Conservation (phyloP, 352 stramenopile genomes). For the Phytophthora europaea region DNA sequence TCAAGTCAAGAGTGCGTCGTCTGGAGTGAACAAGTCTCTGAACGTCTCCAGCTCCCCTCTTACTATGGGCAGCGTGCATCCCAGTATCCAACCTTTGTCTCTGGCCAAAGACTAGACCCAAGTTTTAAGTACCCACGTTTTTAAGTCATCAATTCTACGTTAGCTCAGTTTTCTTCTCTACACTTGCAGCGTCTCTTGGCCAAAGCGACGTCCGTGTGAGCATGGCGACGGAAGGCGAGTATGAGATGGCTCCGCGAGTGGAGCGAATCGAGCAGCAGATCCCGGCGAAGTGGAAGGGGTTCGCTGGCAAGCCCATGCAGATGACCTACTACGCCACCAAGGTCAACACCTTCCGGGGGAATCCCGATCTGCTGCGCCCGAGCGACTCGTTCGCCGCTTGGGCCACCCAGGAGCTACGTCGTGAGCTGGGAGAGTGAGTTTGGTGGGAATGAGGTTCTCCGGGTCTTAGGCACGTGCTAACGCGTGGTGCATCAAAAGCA, state of each 20-base stretch:
- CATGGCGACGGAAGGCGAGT: constrained; percentile 31
- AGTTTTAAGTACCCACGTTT: not conserved
- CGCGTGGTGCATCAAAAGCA: not conserved
- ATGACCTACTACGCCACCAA: constrained; percentile 70
- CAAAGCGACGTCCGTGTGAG: not conserved
- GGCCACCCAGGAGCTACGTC: constrained; percentile 49
- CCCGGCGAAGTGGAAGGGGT: constrained; percentile 50
- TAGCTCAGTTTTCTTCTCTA: not conserved
- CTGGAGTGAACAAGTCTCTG: constrained; percentile 9
- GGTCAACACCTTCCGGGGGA: constrained; percentile 76
- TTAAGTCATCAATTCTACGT: not conserved
- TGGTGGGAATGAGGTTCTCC: constrained; percentile 1
- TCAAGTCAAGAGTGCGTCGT: constrained; percentile 55
- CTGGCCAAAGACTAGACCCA: constrained; percentile 23
- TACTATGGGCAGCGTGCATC: constrained; percentile 35
- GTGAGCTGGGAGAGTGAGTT: constrained; percentile 52
- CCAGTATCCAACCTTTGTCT: constrained; percentile 28
- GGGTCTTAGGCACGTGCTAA: constrained; percentile 8
- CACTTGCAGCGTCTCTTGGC: not conserved
- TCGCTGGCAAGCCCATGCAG: constrained; percentile 60
- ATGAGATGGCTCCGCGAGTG: constrained; percentile 58
- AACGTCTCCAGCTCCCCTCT: constrained; percentile 21
- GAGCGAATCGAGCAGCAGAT: constrained; percentile 68
- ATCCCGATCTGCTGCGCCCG: constrained; percentile 52
- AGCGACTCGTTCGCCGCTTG: constrained; percentile 56